These are phyloP conservation scores for Biscogniauxia mediterranea DNA, from an alignment of 2,329 filamentous ascomycete species.

Conservation along the genomic window DNA sequence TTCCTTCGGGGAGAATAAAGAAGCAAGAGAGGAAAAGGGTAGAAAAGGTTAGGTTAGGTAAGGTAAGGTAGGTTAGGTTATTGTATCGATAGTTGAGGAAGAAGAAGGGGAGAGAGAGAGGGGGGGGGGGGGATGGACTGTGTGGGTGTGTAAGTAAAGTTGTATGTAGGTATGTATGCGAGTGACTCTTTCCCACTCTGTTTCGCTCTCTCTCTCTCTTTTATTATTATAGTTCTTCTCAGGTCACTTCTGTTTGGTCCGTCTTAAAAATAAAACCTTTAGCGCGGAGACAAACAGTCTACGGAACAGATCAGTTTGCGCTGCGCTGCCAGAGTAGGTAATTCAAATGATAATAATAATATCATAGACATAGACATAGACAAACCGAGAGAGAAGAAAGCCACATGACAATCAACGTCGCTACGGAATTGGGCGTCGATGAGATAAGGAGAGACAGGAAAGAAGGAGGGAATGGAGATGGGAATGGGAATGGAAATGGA, in stretches of 20 bases:
- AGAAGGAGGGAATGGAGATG: background rate
- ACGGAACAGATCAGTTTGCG: too few species aligned
- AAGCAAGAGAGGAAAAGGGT: background rate
- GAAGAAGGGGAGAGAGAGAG: too few species aligned
- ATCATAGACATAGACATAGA: background rate
- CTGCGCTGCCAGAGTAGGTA: too few species aligned
- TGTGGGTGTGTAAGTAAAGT: background rate
- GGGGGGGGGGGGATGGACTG: background rate
- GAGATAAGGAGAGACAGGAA: conserved; percentile 1
- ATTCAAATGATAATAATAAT: background rate
- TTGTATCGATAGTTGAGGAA: background rate
- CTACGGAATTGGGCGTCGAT: background rate
- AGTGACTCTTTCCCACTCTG: too few species aligned
- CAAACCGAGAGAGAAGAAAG: background rate
- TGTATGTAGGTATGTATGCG: too few species aligned
- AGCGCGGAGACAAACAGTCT: too few species aligned
- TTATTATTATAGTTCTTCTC: too few species aligned
- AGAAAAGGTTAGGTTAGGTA: background rate
- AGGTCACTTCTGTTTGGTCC: too few species aligned
- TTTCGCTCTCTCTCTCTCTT: too few species aligned
- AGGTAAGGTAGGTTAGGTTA: background rate
- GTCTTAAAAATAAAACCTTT: too few species aligned
- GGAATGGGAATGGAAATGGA: conserved; percentile 1
- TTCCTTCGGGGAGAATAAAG: background rate
- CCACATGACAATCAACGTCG: background rate